These are phyloP conservation scores for Hagleromyces aurorensis DNA, from an alignment of 805 yeast species.

Conservation along the genomic window DNA sequence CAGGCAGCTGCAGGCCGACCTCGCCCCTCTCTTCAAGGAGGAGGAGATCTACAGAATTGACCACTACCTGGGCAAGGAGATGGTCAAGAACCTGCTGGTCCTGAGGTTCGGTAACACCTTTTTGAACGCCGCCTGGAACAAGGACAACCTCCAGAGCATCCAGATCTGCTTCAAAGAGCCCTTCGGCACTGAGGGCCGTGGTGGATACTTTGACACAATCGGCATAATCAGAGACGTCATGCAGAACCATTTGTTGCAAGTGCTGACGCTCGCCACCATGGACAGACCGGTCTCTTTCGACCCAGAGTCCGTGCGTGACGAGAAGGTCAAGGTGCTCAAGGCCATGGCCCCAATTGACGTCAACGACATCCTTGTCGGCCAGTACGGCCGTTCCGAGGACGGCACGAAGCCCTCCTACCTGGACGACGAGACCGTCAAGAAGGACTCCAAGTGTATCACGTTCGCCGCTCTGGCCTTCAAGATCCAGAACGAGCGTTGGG, in stretches of 20 bases:
- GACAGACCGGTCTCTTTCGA: slow-evolving; percentile 89
- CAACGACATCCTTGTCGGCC: slow-evolving; percentile 73
- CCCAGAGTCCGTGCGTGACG: slow-evolving; percentile 92
- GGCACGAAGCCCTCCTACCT: slow-evolving; percentile 84
- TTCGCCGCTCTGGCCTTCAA: slow-evolving; percentile 77
- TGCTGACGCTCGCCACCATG: slow-evolving; percentile 85
- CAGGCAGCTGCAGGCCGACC: slow-evolving; percentile 62
- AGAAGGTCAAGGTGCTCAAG: slow-evolving; percentile 86
- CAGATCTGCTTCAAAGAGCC: slow-evolving; percentile 94
- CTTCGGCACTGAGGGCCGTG: slow-evolving; percentile 99
- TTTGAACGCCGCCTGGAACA: slow-evolving; percentile 84
- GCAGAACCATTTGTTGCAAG: slow-evolving; percentile 95
- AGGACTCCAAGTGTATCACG: slow-evolving; percentile 80
- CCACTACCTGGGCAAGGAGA: slow-evolving; percentile 95
- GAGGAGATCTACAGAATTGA: slow-evolving; percentile 93
- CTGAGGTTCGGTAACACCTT: slow-evolving; percentile 87
- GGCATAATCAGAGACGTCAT: slow-evolving; percentile 97
- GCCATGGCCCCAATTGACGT: slow-evolving; percentile 63
- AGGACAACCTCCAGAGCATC: slow-evolving; percentile 64
- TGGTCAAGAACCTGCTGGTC: slow-evolving; percentile 89
- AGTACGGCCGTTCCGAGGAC: slow-evolving; percentile 76
- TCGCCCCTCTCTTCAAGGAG: slow-evolving; percentile 84
- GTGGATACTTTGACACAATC: slow-evolving; percentile 92
- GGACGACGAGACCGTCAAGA: slow-evolving; percentile 85
- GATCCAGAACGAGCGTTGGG: slow-evolving; percentile 94